Base-by-base conservation (phyloP, 306 rosid genomes). In the Geum urbanum region DNA sequence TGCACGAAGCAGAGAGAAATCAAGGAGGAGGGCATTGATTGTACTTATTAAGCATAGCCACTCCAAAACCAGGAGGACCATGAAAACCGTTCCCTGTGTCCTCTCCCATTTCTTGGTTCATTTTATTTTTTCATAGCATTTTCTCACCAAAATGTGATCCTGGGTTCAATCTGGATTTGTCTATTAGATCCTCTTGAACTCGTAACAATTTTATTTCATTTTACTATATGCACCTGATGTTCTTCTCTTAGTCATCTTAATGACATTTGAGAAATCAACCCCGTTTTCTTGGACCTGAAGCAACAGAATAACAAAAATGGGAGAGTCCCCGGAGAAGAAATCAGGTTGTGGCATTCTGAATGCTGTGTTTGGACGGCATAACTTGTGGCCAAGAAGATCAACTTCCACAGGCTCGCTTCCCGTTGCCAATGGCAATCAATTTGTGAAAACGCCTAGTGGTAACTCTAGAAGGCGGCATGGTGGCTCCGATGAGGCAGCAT, bases 291-390 rank as follows among this genome's bases (percentile, higher is more conserved):
- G 45, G 45, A n/a, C n/a, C 18, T 66, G 45, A 16, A 69, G 43
- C 63, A 27, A 15, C 32, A 3, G 15, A 60, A 27, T 52, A 59
- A 48, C 4, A 46, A 14, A 66, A 82, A 92, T 92, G 96, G 92
- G 81, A 49, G 87, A 82, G 54, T 80, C 82, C 9, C 82, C 84
- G 37, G 91, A 88, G 20, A 84, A 70, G 74, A 90, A 58, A 90
- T 56, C 78, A 3, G 82, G 92, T 12, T 90, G 98, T 73, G 91
- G 98, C 8, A 62, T 92, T 3, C n/a, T 92, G 14, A 82, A 66
- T 27, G 84, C 88, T 2, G 87, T 90, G 66, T 88, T 92, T 18
- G 89, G 98, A 7, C 62, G 87, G 22, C 63, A 69, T 7, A 46
- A 69, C 20, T 7, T 69, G 6, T 76, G 87, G 88, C 74, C 80